A percentile compares a stretch with the other conserved stretches of the same genome.
phyloP scores from a whole-genome alignment of 2,329 filamentous ascomycete genomes.

The Parasarocladium wereldwijsianum region DNA sequence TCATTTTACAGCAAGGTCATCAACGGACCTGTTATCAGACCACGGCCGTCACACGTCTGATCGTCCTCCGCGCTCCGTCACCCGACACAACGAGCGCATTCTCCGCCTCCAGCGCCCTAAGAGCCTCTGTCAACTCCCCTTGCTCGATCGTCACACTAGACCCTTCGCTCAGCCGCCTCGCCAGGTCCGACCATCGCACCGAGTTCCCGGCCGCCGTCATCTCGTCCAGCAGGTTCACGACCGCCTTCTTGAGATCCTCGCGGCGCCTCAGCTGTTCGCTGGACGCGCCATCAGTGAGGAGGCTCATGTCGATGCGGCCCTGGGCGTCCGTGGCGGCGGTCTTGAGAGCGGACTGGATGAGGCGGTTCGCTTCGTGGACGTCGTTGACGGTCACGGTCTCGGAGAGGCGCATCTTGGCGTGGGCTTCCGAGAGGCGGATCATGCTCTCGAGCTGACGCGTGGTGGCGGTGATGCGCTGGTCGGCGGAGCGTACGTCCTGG shows the following conservation, averaged over 20 bases:
- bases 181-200: constrained; percentile 67
- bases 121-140: constrained; percentile 68
- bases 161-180: constrained; percentile 56
- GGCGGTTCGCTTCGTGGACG: constrained; percentile 76
- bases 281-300: constrained; percentile 88
- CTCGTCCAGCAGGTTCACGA: constrained; percentile 66
- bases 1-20: constrained; percentile 5
- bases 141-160: constrained; percentile 59
- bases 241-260: constrained; percentile 69
- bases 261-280: constrained; percentile 72
- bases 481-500: constrained; percentile 69
- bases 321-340: constrained; percentile 90
- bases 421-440: constrained; percentile 92
- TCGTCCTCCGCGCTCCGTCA: constrained; percentile 68
- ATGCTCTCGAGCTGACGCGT: constrained; percentile 95
- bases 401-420: constrained; percentile 92
- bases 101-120: constrained; percentile 71
- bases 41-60: constrained; percentile 56
- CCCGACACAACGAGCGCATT: constrained; percentile 67
- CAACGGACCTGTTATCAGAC: constrained; percentile 11
- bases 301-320: constrained; percentile 90
- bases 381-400: constrained; percentile 63
- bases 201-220: constrained; percentile 52
- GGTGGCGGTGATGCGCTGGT: constrained; percentile 94
- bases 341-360: constrained; percentile 90